Conservation (phyloP, 352 stramenopile genomes). For the Globisporangium polare region DNA sequence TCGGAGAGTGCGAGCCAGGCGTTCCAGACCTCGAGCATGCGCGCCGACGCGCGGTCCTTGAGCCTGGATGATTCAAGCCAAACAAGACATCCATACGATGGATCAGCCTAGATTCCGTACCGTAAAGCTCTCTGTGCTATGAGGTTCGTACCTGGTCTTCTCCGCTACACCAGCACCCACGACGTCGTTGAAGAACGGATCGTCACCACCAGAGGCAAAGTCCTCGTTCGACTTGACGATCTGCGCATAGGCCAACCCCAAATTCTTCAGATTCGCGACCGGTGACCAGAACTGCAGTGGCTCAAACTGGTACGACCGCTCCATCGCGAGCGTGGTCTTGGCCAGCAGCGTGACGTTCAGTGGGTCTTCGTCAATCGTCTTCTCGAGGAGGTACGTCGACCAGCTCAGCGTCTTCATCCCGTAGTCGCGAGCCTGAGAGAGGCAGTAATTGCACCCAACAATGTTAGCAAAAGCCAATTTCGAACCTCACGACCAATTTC, state of each 20-base stretch:
- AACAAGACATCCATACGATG: background rate
- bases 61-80: conserved; percentile 25
- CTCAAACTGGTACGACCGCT: conserved; percentile 63
- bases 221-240: conserved; percentile 84
- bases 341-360: conserved; percentile 61
- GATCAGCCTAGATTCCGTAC: background rate
- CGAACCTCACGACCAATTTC: background rate
- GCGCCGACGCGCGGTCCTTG: conserved; percentile 58
- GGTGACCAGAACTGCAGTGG: conserved; percentile 55
- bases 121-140: background rate
- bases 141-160: conserved; percentile 28
- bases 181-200: conserved; percentile 49
- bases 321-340: conserved; percentile 72
- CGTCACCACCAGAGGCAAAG: conserved; percentile 21
- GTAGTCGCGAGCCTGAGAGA: conserved; percentile 50
- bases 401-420: conserved; percentile 75
- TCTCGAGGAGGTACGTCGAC: conserved; percentile 87
- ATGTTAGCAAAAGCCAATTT: conserved; percentile 3
- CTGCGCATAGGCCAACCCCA: conserved; percentile 92
- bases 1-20: conserved; percentile 50
- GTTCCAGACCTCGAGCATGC: conserved; percentile 72
- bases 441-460: background rate
- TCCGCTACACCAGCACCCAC: conserved; percentile 39
- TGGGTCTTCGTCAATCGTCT: conserved; percentile 67
- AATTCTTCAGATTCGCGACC: conserved; percentile 87